A percentile compares a stretch with the other conserved stretches of the same genome.
These are phyloP conservation scores for Arachnopeziza araneosa DNA, from an alignment of 2,329 filamentous ascomycete genomes.

Conservation along the genomic window DNA sequence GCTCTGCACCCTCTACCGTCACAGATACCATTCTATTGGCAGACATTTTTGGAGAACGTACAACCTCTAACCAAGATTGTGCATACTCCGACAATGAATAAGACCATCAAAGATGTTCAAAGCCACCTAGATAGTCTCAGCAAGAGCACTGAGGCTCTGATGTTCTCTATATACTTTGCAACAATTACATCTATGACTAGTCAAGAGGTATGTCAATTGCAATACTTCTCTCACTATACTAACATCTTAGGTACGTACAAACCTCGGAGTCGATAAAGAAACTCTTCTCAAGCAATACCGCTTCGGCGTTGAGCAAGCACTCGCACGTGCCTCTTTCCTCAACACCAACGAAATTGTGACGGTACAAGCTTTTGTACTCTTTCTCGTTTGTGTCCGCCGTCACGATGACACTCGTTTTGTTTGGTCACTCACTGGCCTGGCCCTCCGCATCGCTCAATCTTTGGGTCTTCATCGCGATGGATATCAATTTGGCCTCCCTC, in stretches of 20 bases:
- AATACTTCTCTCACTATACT: slow-evolving; percentile 1
- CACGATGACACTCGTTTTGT: slow-evolving; percentile 37
- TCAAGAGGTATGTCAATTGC: slow-evolving; percentile 23
- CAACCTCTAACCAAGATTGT: slow-evolving; percentile 67
- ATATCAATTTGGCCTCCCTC: slow-evolving; percentile 45
- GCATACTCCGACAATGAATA: slow-evolving; percentile 62
- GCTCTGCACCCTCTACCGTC: slow-evolving; percentile 60
- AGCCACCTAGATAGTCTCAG: slow-evolving; percentile 52
- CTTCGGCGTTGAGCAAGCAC: slow-evolving; percentile 48
- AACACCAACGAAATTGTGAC: slow-evolving; percentile 48
- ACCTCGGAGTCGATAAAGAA: slow-evolving; percentile 38
- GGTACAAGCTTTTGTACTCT: slow-evolving; percentile 50
- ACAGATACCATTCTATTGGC: slow-evolving; percentile 64
- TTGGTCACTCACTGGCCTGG: slow-evolving; percentile 54
- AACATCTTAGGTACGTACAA: slow-evolving; percentile 24
- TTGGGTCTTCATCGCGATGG: slow-evolving; percentile 57
- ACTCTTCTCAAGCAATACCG: slow-evolving; percentile 43
- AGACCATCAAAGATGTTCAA: slow-evolving; percentile 54
- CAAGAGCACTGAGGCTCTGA: slow-evolving; percentile 38
- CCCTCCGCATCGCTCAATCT: slow-evolving; percentile 53
- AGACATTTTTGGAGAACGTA: slow-evolving; percentile 66
- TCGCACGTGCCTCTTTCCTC: slow-evolving; percentile 49
- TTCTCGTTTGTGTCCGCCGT: slow-evolving; percentile 48
- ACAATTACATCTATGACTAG: slow-evolving; percentile 39
- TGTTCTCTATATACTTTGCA: slow-evolving; percentile 53